phyloP scores from a whole-genome alignment of 1,139 yeast species.

The Protomyces inundatus region DNA sequence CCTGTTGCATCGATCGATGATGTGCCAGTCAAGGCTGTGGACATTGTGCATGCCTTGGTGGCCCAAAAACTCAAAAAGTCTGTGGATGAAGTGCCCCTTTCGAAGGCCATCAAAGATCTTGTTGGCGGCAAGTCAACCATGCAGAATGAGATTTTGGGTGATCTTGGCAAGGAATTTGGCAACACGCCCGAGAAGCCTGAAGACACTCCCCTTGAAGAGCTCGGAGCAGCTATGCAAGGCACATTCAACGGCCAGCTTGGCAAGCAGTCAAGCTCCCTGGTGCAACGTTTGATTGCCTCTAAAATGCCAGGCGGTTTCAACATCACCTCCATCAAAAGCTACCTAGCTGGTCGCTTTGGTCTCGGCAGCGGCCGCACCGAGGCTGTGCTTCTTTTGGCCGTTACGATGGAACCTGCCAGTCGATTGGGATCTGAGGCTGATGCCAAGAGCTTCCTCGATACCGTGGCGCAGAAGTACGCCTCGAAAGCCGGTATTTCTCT shows the following conservation, averaged over 20 bases:
- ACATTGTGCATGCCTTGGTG: conserved; percentile 79
- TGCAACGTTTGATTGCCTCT: conserved; percentile 87
- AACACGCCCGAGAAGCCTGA: conserved; percentile 98
- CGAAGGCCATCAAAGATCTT: conserved; percentile 91
- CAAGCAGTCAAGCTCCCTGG: conserved; percentile 81
- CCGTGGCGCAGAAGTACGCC: conserved; percentile 79
- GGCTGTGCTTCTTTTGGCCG: conserved; percentile 71
- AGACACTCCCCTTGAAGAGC: conserved; percentile 90
- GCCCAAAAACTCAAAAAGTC: conserved; percentile 94
- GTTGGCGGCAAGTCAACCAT: conserved; percentile 98
- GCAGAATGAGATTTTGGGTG: conserved; percentile 97
- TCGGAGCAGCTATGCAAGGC: conserved; percentile 93
- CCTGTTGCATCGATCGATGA: conserved; percentile 82
- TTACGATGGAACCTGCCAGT: conserved; percentile 83
- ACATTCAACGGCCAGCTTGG: conserved; percentile 83
- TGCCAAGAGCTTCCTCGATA: conserved; percentile 83
- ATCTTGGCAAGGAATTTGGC: conserved; percentile 95
- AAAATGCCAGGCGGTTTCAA: conserved; percentile 99
- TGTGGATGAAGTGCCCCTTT: conserved; percentile 74
- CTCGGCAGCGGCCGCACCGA: conserved; percentile 92
- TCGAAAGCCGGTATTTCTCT: conserved; percentile 71
- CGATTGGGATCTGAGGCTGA: conserved; percentile 83
- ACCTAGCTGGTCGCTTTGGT: conserved; percentile 86
- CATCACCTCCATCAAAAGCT: conserved; percentile 82
- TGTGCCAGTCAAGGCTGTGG: conserved; percentile 78